Evolutionary conservation across 176 grass and related monocot species (phyloP).

Genomic region (Oryza meridionalis): DNA sequence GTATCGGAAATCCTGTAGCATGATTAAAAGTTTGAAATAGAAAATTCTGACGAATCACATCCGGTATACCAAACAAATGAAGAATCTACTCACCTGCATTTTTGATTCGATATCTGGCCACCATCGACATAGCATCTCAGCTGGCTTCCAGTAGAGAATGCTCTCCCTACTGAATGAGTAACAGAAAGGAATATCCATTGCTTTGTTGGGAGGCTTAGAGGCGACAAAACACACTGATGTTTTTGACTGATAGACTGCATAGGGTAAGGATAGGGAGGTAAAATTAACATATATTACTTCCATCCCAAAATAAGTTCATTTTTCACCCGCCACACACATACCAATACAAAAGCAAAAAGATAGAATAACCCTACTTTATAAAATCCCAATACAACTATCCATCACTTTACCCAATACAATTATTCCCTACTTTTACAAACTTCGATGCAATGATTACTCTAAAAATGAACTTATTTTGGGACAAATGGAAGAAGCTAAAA

Average conservation of each 20-base stretch:
- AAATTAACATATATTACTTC: conserved; percentile 16
- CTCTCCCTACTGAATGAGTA: conserved; percentile 92
- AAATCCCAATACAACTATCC: too few species aligned
- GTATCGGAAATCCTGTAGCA: conserved; percentile 5
- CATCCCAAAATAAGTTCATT: too few species aligned
- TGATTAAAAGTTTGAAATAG: conserved; percentile 2
- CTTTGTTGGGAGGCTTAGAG: conserved; percentile 74
- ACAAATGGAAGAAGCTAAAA: too few species aligned
- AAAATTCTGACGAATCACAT: conserved; percentile 3
- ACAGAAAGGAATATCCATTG: conserved; percentile 94
- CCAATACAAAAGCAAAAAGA: too few species aligned
- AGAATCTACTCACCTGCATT: conserved; percentile 68
- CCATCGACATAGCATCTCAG: conserved; percentile 90
- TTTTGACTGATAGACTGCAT: conserved; percentile 92
- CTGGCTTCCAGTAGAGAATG: conserved; percentile 92
- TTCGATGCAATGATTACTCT: too few species aligned
- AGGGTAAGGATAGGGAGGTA: conserved; percentile 11
- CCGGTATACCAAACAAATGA: conserved; percentile 20
- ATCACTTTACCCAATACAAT: too few species aligned
- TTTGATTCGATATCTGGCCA: conserved; percentile 79
- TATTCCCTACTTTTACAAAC: too few species aligned
- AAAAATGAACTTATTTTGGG: too few species aligned
- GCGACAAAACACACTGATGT: conserved; percentile 77
- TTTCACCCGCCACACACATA: too few species aligned
- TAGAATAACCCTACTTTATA: too few species aligned